These are phyloP conservation scores for Paraphaeosphaeria sporulosa DNA, from an alignment of 2,329 filamentous ascomycete species.

Conservation along the genomic window DNA sequence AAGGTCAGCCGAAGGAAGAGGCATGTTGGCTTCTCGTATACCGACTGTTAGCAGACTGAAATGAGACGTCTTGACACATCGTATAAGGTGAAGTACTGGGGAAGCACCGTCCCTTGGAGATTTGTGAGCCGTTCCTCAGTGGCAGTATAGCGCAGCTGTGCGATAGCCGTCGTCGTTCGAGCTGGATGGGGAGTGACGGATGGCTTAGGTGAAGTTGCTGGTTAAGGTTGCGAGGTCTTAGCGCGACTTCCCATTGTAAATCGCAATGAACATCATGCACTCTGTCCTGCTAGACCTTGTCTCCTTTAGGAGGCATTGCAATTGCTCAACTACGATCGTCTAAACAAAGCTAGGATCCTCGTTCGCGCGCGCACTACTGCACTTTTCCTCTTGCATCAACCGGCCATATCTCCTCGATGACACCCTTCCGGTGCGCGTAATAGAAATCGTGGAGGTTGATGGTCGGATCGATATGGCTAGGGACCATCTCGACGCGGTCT, in stretches of 20 bases:
- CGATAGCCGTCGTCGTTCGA: too few relatives aligned
- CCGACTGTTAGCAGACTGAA: too few relatives aligned
- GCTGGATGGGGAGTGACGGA: too few relatives aligned
- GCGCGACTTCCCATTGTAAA: not conserved
- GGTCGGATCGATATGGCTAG: conserved; percentile 64
- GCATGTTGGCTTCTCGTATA: too few relatives aligned
- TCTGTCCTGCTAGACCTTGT: not conserved
- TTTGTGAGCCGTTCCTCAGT: too few relatives aligned
- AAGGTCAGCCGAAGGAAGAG: not conserved
- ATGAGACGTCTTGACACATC: too few relatives aligned
- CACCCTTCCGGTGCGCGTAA: conserved; percentile 57
- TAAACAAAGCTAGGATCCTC: not conserved
- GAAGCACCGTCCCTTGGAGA: too few relatives aligned
- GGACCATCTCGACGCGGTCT: conserved; percentile 61
- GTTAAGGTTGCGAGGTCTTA: too few relatives aligned
- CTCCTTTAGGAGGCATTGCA: not conserved
- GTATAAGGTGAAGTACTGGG: too few relatives aligned
- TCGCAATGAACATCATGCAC: not conserved
- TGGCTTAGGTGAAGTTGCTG: too few relatives aligned
- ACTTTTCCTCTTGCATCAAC: conserved; percentile 62
- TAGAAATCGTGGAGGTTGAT: conserved; percentile 62
- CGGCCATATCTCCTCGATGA: conserved; percentile 61
- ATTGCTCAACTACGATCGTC: not conserved
- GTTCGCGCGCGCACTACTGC: conserved; percentile 45
- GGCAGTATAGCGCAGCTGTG: too few relatives aligned